Evolutionary conservation across 1,139 yeast genomes (phyloP).

Genomic region (Sugiyamaella xylanicola): DNA sequence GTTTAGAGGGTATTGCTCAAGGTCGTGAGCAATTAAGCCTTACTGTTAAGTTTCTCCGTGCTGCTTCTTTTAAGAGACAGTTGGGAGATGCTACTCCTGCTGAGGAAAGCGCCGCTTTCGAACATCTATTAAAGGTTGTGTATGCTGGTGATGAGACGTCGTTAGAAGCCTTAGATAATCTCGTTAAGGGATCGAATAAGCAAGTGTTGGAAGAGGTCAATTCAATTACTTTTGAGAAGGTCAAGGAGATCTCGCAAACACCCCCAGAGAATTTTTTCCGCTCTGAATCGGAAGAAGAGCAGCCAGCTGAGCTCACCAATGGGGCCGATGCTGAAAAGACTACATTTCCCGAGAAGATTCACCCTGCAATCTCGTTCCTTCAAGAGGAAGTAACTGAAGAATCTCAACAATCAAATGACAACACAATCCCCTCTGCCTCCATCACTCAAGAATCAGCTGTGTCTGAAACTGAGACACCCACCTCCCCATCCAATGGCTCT

Average conservation of each 20-base stretch:
- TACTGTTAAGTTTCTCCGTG: constrained; percentile 40
- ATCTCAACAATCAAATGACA: constrained; percentile 13
- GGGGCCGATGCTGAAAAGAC: constrained; percentile 2
- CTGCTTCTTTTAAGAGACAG: constrained; percentile 42
- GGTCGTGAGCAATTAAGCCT: constrained; percentile 35
- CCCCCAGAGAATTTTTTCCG: constrained; percentile 31
- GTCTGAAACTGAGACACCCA: neutral
- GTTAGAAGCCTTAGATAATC: constrained; percentile 39
- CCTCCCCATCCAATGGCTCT: neutral
- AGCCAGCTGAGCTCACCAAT: neutral
- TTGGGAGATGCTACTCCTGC: constrained; percentile 32
- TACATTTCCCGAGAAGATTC: constrained; percentile 3
- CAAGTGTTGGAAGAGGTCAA: constrained; percentile 33
- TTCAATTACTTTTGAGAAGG: constrained; percentile 31
- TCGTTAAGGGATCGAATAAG: constrained; percentile 35
- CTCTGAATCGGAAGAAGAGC: constrained; percentile 13
- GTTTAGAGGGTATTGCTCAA: constrained; percentile 30
- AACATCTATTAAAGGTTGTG: constrained; percentile 38
- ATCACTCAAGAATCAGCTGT: neutral
- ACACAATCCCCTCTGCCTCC: neutral
- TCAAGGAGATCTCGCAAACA: constrained; percentile 32
- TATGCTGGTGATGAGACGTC: constrained; percentile 43
- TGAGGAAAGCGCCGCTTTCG: constrained; percentile 39
- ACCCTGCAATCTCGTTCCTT: constrained; percentile 31
- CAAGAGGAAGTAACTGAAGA: constrained; percentile 30